These are phyloP conservation scores for Amanita phalloides DNA, from an alignment of 768 basidiomycete genomes.

Conservation along the genomic window DNA sequence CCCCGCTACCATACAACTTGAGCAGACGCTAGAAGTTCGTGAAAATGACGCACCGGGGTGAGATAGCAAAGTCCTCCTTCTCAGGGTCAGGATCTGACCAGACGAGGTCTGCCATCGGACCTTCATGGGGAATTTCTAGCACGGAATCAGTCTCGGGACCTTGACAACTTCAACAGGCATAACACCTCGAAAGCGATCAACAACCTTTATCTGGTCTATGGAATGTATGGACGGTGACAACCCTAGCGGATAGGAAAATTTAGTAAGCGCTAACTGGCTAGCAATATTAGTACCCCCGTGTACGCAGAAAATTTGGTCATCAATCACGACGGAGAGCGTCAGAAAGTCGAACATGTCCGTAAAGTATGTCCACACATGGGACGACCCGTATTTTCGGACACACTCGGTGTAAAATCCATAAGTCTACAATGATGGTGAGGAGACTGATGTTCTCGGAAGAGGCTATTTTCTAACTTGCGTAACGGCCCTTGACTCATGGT, in stretches of 20 bases:
- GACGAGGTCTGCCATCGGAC: conserved; percentile 98
- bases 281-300: conserved; percentile 67
- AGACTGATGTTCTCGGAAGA: conserved; percentile 11
- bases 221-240: conserved; percentile 97
- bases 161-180: conserved; percentile 10
- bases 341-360: conserved; percentile 99
- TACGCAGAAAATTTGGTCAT: conserved; percentile 98
- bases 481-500: conserved; percentile 96
- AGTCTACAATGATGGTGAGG: conserved; percentile 45
- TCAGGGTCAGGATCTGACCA: conserved; percentile 99
- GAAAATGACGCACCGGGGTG: conserved; percentile 62
- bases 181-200: conserved; percentile 93
- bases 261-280: conserved; percentile 6
- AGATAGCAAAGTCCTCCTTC: conserved; percentile 99
- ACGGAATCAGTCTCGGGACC: conserved; percentile 10
- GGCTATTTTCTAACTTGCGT: conserved; percentile 67
- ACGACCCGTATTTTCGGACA: conserved; percentile 90
- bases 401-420: conserved; percentile 99
- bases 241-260: conserved; percentile 33
- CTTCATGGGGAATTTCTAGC: conserved; percentile 96
- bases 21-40: conserved; percentile 8
- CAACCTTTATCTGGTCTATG: conserved; percentile 98
- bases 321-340: conserved; percentile 94
- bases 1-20: conserved; percentile 52
- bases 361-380: conserved; percentile 98